Evolutionary conservation across 495 filamentous ascomycete genomes (phyloP).

Genomic region (Aspergillus campestris): DNA sequence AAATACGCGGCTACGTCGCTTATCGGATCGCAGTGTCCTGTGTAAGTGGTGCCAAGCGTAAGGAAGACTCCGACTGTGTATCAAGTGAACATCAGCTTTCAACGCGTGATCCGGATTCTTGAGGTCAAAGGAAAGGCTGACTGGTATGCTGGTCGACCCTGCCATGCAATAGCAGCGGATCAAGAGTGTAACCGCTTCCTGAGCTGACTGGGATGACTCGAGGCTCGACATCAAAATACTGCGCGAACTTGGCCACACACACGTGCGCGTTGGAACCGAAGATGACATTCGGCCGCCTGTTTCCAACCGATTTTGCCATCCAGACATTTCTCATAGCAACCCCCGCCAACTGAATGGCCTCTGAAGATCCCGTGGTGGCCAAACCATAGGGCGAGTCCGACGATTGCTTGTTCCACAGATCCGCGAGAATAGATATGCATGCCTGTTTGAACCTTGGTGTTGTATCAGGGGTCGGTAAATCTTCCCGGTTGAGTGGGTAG

Average conservation of each 20-base stretch:
- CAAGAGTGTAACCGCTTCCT: conserved; percentile 53
- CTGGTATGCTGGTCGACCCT: conserved; percentile 71
- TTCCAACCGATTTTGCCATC: conserved; percentile 50
- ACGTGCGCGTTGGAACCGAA: conserved; percentile 76
- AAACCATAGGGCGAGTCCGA: conserved; percentile 61
- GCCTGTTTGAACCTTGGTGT: not conserved
- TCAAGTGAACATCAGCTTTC: not conserved
- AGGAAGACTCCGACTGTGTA: conserved; percentile 55
- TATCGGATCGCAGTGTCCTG: conserved; percentile 70
- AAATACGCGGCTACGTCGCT: conserved; percentile 59
- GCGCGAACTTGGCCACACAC: conserved; percentile 60
- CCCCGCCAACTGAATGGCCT: conserved; percentile 68
- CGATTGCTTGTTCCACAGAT: conserved; percentile 60
- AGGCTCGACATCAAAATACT: conserved; percentile 73
- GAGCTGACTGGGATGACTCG: conserved; percentile 59
- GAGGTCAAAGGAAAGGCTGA: not conserved
- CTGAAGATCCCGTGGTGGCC: conserved; percentile 64
- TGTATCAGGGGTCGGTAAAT: not conserved
- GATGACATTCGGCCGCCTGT: conserved; percentile 65
- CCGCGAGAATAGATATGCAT: conserved; percentile 60
- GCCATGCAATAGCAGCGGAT: conserved; percentile 53
- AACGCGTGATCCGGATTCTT: not conserved
- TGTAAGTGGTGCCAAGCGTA: conserved; percentile 67
- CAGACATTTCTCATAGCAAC: conserved; percentile 72
- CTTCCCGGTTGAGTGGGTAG: not conserved